phyloP scores from a whole-genome alignment of 768 basidiomycete species.

The Krasilnikovozyma curviuscula region DNA sequence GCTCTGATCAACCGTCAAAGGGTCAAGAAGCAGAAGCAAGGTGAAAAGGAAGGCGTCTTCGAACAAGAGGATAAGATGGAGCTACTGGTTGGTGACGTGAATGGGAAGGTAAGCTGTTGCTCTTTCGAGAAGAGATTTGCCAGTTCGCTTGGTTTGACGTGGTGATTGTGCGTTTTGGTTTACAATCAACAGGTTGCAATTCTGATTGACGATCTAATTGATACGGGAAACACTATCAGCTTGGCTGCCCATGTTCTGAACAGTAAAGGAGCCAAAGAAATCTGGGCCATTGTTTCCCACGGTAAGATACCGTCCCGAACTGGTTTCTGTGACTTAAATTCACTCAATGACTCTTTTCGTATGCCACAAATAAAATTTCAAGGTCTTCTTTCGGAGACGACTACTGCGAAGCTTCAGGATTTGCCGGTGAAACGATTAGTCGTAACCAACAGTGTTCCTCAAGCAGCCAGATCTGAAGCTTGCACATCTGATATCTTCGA shows the following conservation, averaged over 20 bases:
- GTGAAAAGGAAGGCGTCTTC: background rate
- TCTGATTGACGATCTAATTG: slow-evolving; percentile 83
- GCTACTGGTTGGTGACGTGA: slow-evolving; percentile 71
- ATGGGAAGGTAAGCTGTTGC: slow-evolving; percentile 30
- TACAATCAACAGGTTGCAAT: slow-evolving; percentile 52
- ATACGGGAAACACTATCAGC: slow-evolving; percentile 78
- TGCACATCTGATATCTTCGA: slow-evolving; percentile 54
- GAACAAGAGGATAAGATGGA: slow-evolving; percentile 25
- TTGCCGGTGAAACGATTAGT: slow-evolving; percentile 79
- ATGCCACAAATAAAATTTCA: background rate
- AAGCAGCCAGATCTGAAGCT: slow-evolving; percentile 46
- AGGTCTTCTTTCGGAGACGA: slow-evolving; percentile 80
- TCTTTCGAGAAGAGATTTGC: background rate
- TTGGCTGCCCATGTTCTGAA: slow-evolving; percentile 73
- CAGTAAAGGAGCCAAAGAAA: slow-evolving; percentile 68
- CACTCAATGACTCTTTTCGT: background rate
- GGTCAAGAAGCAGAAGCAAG: slow-evolving; percentile 31
- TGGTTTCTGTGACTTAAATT: background rate
- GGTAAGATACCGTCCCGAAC: slow-evolving; percentile 16
- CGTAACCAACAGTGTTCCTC: slow-evolving; percentile 95
- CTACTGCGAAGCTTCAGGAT: slow-evolving; percentile 49
- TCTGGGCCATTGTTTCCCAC: slow-evolving; percentile 87
- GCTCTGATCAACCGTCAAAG: slow-evolving; percentile 99
- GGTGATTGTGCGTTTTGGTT: background rate
- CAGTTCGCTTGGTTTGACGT: too few species aligned